Evolutionary conservation across 805 yeast genomes (phyloP).

Genomic region (Priceomyces carsonii): DNA sequence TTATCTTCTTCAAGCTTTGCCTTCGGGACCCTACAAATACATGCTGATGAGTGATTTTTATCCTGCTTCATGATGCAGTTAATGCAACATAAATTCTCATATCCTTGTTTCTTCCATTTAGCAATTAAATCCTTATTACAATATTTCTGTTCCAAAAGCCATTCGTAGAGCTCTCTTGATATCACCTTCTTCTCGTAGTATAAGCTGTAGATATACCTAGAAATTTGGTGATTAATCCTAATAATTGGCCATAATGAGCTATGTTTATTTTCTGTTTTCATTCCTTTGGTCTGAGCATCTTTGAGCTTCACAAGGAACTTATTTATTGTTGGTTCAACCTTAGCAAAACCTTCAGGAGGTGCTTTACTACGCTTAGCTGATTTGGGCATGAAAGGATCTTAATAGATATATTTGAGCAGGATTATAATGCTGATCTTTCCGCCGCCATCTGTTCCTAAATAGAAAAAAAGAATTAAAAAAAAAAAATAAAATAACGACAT

Average conservation of each 20-base stretch:
- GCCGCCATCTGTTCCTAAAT: too few species aligned
- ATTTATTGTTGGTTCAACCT: constrained; percentile 63
- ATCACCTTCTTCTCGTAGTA: constrained; percentile 72
- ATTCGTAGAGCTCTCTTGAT: constrained; percentile 66
- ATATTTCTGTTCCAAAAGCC: constrained; percentile 65
- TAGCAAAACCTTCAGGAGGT: constrained; percentile 76
- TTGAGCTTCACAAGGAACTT: constrained; percentile 61
- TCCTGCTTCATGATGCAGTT: constrained; percentile 69
- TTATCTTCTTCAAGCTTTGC: constrained; percentile 41
- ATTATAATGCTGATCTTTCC: too few species aligned
- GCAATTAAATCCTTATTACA: constrained; percentile 75
- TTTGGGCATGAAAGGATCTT: constrained; percentile 43
- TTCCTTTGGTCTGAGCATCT: constrained; percentile 37
- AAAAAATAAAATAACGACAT: constrained; percentile 37
- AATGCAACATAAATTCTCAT: constrained; percentile 82
- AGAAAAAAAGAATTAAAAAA: neutral
- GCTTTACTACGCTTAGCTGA: constrained; percentile 42
- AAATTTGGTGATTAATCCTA: constrained; percentile 69
- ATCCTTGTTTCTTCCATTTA: constrained; percentile 80
- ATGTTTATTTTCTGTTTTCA: constrained; percentile 49
- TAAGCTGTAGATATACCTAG: constrained; percentile 73
- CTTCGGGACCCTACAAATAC: constrained; percentile 85
- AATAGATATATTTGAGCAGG: too few species aligned
- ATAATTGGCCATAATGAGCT: constrained; percentile 70
- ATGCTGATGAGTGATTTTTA: constrained; percentile 60